Base-by-base conservation (phyloP, 805 yeast genomes). In the Metschnikowia santaceciliae region DNA sequence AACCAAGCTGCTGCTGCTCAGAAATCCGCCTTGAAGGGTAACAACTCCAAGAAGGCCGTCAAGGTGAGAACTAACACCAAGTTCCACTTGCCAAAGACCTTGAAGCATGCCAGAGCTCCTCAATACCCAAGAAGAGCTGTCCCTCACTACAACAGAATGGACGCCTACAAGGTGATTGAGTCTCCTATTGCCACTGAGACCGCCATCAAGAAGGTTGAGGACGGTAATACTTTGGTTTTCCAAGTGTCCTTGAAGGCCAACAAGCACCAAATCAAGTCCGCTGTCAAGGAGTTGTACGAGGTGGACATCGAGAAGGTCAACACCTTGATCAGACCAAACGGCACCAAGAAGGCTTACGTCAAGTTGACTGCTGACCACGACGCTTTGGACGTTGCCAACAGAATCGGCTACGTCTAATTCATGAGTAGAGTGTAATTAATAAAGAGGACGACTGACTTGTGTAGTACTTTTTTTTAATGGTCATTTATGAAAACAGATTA, bases 341-440 rank as follows among this genome's bases (percentile, higher is more conserved):
- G 99, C 79, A 88, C 97, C 82, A 94, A 94, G 90, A 94, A 94
- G 86, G 99, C 99, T 75, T 94, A 87, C 85, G 92, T 94, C 75
- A 90, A 96, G 83, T 88, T 94, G 77, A 90, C 98, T 73, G 92
- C 96, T 76, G 99, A 94, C 80, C 88, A 85, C 84, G 99, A 94
- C 81, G 98, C 98, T 78, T 88, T 94, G 76, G 99, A 94, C 78
- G 90, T 94, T 78, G 99, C 99, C 76, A 91, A 91, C 96, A 90
- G 94, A 82, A 94, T 92, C 75, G 99, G 99, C 81, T 91, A 90
- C 95, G 86, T 92, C 78, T 92, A 83, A 88, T 48, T 47, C 57
- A 47, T 49, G 51, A 43, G 57, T 56, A 53, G 57, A 56, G 49
- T 23, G 30, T 56, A 56, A 54, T 54, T 54, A 54, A 56, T 56